Base-by-base conservation (phyloP, 169 alveolate species). In the Babesia ovis region DNA sequence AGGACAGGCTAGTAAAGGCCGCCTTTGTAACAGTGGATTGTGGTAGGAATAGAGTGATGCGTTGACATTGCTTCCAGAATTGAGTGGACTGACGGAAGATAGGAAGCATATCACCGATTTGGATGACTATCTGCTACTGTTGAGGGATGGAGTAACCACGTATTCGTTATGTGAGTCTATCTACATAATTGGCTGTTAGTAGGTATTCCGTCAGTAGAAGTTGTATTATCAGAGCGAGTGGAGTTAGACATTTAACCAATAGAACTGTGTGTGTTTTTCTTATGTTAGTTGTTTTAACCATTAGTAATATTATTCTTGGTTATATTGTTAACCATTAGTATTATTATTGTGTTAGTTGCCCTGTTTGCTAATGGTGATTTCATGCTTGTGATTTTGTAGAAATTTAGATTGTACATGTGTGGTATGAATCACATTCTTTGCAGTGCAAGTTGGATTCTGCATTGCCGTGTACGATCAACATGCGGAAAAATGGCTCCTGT, bases 361-460 rank as follows among this genome's bases (percentile, higher is more conserved):
- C n/a, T n/a, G n/a, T n/a, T n/a, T n/a, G n/a, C n/a, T n/a, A n/a
- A n/a, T n/a, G n/a, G n/a, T n/a, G n/a, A n/a, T n/a, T n/a, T n/a
- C n/a, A n/a, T n/a, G n/a, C n/a, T n/a, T n/a, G n/a, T n/a, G n/a
- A n/a, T n/a, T n/a, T n/a, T n/a, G n/a, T n/a, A n/a, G n/a, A n/a
- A 16, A 55, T 58, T n/a, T 6, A 6, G 54, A 41, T n/a, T 48
- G 75, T 53, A 74, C 59, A 71, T 11, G 77, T 62, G 23, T 14
- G 3, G 45, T n/a, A n/a, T n/a, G n/a, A n/a, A n/a, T n/a, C n/a
- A 0, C 12, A 22, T 1, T 18, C 23, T n/a, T 29, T 55, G 41
- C 83, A 84, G 90, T 79, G 55, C 90, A 84, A 70, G 42, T 84
- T 3, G 91, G 91, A 20, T 81, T 85, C 62, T 85, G 91, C 50